Evolutionary conservation across 352 stramenopile genomes (phyloP).

Genomic region (Globisporangium cederbergense): DNA sequence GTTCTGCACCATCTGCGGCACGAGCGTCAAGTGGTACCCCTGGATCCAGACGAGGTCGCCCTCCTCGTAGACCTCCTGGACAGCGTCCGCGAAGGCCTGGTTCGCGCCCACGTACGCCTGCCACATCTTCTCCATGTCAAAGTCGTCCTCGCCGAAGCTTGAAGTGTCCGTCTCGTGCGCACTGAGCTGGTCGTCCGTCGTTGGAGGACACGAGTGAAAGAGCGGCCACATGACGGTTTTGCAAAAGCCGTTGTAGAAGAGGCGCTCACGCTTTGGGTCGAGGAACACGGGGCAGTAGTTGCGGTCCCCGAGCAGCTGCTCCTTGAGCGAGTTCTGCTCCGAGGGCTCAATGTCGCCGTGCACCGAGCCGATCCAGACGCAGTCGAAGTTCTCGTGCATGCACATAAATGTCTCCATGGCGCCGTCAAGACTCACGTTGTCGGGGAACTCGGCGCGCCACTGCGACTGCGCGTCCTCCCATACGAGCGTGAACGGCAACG

Average conservation of each 20-base stretch:
- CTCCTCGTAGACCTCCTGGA: constrained; percentile 87
- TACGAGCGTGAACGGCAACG: constrained; percentile 73
- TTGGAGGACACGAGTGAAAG: constrained; percentile 85
- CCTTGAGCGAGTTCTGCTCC: constrained; percentile 77
- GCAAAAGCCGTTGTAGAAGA: constrained; percentile 91
- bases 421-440: constrained; percentile 65
- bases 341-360: constrained; percentile 76
- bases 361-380: constrained; percentile 81
- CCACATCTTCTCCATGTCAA: constrained; percentile 84
- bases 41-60: constrained; percentile 90
- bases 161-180: constrained; percentile 53
- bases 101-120: constrained; percentile 89
- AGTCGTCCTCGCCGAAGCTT: constrained; percentile 43
- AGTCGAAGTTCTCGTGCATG: constrained; percentile 78
- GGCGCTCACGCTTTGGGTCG: constrained; percentile 73
- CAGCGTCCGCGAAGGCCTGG: constrained; percentile 80
- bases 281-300: constrained; percentile 91
- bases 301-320: constrained; percentile 88
- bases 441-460: constrained; percentile 77
- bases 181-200: constrained; percentile 71
- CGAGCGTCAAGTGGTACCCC: constrained; percentile 87
- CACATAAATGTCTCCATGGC: constrained; percentile 78
- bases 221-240: constrained; percentile 90
- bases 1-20: constrained; percentile 87
- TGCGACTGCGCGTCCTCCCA: constrained; percentile 78